Evolutionary conservation across 1,284 basidiomycete species (phyloP), one percentile per base, ranked within the genome.

Genomic region (Marasmius oreades): DNA sequence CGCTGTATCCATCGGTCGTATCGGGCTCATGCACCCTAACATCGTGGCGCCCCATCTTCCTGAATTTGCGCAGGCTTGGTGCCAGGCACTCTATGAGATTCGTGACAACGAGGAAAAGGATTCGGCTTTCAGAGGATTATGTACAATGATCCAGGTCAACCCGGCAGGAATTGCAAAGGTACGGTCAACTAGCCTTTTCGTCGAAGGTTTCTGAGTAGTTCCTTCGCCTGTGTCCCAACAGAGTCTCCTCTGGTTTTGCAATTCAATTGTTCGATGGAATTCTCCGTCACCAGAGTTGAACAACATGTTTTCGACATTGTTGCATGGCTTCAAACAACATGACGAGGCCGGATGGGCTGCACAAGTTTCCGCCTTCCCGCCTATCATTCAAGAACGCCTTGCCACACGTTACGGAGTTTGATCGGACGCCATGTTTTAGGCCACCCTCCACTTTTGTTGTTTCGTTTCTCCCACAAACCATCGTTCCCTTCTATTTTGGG

Each of bases 81-180:
- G 96, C 72, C 91, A 94, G 64, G 95, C 96, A 7, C 75, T 99
- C 56, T 95, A 95, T 73, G 97, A 99, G 71, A 99, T 99, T 71
- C 91, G 97, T 64, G 97, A 99, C 70, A 99, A 99, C 68, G 96
- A 99, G 65, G 97, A 99, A 77, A 99, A 99, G 76, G 97, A 98
- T 69, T 97, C 94, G n/a, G 97, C 97, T 5, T 99, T 99, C 84
- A 81, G 95, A 57, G 97, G 97, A 1, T 84, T 99, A 65, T 99
- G 97, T 74, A 93, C 93, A 55, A 88, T 98, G 59, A 94, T 99
- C 62, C 92, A 95, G 72, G 85, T 86, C 51, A 98, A 98, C 69
- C 96, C 96, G 11, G 85, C 84, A 52, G 95, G 94, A 2, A 92
- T 97, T 60, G 84, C 92, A 51, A 91, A 91, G 80, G 92, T 90